These are phyloP conservation scores for Russula dissimulans DNA, from an alignment of 768 basidiomycete genomes.

Conservation along the genomic window DNA sequence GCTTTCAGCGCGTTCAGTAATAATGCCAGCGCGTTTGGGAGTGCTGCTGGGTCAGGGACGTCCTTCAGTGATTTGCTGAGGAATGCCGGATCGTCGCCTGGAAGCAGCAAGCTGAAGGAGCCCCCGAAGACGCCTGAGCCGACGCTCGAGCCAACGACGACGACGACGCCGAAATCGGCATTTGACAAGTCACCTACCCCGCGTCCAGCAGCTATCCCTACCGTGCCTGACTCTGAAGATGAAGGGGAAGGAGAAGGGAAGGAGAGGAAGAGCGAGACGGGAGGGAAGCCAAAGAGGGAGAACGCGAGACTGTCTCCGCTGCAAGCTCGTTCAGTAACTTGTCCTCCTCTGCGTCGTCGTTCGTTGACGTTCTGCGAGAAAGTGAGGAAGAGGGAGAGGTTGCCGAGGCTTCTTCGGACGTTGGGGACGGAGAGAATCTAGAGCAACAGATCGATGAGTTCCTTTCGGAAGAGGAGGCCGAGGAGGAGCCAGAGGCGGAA, in stretches of 20 bases:
- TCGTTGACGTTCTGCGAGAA: slow-evolving; percentile 15
- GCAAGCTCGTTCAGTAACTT: slow-evolving; percentile 11
- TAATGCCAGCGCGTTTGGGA: slow-evolving; percentile 33
- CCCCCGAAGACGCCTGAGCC: neutral
- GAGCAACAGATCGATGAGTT: slow-evolving; percentile 19
- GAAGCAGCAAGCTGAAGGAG: slow-evolving; percentile 10
- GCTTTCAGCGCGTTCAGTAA: slow-evolving; percentile 34
- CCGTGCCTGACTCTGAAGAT: neutral
- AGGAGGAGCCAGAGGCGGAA: slow-evolving; percentile 24
- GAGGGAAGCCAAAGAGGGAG: neutral
- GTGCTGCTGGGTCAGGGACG: slow-evolving; percentile 32
- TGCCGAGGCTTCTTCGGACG: slow-evolving; percentile 4
- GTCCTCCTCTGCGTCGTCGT: slow-evolving; percentile 13
- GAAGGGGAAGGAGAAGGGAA: slow-evolving; percentile 1
- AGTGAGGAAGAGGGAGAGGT: slow-evolving; percentile 18
- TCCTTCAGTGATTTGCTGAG: slow-evolving; percentile 59
- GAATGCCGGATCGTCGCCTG: slow-evolving; percentile 18
- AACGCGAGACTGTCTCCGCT: slow-evolving; percentile 4
- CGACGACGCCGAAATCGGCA: neutral
- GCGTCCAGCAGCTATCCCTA: neutral
- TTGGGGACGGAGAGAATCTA: slow-evolving; percentile 14
- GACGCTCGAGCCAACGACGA: neutral
- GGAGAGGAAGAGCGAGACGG: neutral
- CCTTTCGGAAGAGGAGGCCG: slow-evolving; percentile 22
- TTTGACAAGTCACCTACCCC: slow-evolving; percentile 11